Base-by-base conservation (phyloP, 768 basidiomycete genomes). In the Tricholomella constricta region DNA sequence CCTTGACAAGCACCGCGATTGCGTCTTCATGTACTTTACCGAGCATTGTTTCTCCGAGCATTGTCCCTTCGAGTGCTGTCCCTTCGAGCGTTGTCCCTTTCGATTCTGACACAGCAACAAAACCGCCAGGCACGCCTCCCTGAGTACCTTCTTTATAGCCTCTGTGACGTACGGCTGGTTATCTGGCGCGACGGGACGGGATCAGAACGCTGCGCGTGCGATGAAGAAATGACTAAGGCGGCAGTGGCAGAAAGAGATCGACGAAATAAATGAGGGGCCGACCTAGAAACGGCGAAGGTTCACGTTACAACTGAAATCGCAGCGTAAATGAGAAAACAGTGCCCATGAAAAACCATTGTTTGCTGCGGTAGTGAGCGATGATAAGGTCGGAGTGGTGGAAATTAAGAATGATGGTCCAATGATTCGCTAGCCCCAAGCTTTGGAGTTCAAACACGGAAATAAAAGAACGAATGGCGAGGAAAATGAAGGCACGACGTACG, bases 341-440 rank as follows among this genome's bases (percentile, higher is more conserved):
- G 84, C 83, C 6, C 83, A 81, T 74, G 71, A 79, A 84, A 6
- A 73, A 73, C 82, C 83, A 84, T 52, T 78, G 71, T 34, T 66
- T 70, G 25, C 68, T 72, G 51, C 83, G 79, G 62, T 82, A 85
- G 62, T 83, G 78, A 0, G 82, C 75, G 20, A 84, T 69, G 1
- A 72, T 69, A 1, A 79, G 78, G 57, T 82, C 81, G 7, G 80
- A 79, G 65, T 86, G 84, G 56, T 85, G 84, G 5, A 86, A 78
- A 55, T 80, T 84, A 46, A 84, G 68, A 79, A 82, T 84, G 53
- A 84, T 79, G 60, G 85, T 81, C 83, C 77, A 78, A 57, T 78
- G 75, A 51, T 79, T 77, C 8, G 76, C 62, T 22, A 78, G 67
- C 78, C 77, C 51, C 7, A 32, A 10, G n/a, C 12, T 11, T 29